Conservation (phyloP, 2,329 filamentous ascomycete species). For the Neopestalotiopsis clavispora region DNA sequence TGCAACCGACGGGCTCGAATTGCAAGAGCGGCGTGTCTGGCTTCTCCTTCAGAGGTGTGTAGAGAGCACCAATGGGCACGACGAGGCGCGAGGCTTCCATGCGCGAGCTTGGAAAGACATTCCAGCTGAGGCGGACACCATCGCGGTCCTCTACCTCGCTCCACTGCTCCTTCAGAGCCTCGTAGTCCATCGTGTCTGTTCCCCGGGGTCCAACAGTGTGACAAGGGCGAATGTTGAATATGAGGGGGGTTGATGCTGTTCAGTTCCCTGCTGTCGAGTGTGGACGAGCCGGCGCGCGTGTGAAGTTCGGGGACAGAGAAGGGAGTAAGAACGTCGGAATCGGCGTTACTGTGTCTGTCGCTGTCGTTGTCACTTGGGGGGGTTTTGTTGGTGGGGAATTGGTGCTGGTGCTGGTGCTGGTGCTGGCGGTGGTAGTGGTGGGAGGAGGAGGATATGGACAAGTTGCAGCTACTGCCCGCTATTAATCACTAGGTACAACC, state of each 20-base stretch:
- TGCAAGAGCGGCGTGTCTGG: slow-evolving; percentile 85
- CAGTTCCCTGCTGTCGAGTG: no score
- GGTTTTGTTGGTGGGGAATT: not conserved
- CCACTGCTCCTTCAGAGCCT: slow-evolving; percentile 93
- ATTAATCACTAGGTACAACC: not conserved
- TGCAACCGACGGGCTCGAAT: slow-evolving; percentile 97
- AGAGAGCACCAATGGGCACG: slow-evolving; percentile 93
- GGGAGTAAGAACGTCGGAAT: not conserved
- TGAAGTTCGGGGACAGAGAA: not conserved
- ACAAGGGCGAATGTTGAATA: no score
- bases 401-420: not conserved
- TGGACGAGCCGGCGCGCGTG: not conserved
- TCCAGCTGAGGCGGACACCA: slow-evolving; percentile 96
- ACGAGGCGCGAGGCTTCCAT: slow-evolving; percentile 97
- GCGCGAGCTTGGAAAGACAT: slow-evolving; percentile 95
- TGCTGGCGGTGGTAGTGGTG: not conserved
- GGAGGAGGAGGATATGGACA: slow-evolving; percentile 18
- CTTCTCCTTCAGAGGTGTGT: slow-evolving; percentile 96
- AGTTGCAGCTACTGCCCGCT: slow-evolving; percentile 18
- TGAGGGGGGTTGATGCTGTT: not conserved
- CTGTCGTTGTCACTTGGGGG: not conserved
- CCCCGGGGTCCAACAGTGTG: not conserved
- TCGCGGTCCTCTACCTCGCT: slow-evolving; percentile 95
- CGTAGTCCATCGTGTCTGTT: slow-evolving; percentile 76
- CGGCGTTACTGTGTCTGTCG: not conserved